phyloP scores from a whole-genome alignment of 2,329 filamentous ascomycete species.

The Phyllosticta citriasiana region DNA sequence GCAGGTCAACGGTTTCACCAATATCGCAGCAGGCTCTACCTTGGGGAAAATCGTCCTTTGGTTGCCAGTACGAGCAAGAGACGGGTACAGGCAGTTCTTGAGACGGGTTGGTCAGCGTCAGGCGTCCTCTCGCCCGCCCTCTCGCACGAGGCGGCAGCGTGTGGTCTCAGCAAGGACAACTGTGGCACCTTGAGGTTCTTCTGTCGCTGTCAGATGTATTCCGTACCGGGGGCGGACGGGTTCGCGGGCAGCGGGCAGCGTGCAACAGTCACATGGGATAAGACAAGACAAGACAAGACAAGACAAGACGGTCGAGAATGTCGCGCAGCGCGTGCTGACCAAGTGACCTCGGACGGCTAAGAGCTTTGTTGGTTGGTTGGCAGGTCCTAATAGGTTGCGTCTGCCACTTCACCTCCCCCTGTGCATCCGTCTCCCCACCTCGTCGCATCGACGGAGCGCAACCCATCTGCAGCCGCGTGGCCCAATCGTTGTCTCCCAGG shows the following conservation, averaged over 20 bases:
- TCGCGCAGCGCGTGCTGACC: neutral
- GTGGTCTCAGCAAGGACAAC: neutral
- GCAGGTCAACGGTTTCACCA: neutral
- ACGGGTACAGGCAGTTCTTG: neutral
- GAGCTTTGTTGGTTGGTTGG: neutral
- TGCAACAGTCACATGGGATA: neutral
- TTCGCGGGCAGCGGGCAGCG: neutral
- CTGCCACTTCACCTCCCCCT: neutral
- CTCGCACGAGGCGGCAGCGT: neutral
- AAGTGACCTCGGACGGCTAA: neutral
- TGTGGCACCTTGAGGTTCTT: neutral
- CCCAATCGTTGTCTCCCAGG: slow-evolving; percentile 8
- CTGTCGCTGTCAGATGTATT: neutral
- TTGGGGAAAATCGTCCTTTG: neutral
- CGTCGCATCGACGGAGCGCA: slow-evolving; percentile 1
- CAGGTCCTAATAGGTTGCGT: neutral
- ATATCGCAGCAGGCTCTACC: neutral
- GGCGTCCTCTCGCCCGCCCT: neutral
- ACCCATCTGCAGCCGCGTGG: neutral
- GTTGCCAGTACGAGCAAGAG: neutral
- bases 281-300: neutral
- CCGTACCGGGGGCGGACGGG: neutral
- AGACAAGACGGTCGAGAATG: neutral
- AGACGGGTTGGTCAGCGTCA: neutral
- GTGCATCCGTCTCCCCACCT: slow-evolving; percentile 1